Conservation (phyloP, 495 filamentous ascomycete species). For the Aspergillus nidulans region DNA sequence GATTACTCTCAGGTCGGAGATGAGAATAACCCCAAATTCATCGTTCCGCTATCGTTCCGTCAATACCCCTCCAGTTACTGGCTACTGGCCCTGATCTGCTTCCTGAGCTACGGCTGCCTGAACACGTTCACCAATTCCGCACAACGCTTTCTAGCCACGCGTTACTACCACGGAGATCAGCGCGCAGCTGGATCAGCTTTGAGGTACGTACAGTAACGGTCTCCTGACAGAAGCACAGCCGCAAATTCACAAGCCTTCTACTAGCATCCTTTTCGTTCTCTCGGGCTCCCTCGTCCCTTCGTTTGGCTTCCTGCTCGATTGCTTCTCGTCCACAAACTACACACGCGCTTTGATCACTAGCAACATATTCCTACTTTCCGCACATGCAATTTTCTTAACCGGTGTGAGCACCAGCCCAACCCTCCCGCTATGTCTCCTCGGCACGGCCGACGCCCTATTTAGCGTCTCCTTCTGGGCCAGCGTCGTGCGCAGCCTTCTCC, state of each 20-base stretch:
- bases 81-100: background rate
- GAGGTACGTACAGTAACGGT: background rate
- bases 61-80: background rate
- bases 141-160: constrained; percentile 2
- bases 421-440: background rate
- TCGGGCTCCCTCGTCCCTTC: background rate
- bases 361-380: background rate
- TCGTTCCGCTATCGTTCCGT: background rate
- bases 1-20: background rate
- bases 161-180: constrained; percentile 2
- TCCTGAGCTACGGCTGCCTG: background rate
- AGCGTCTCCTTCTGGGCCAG: background rate
- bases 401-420: background rate
- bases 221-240: background rate
- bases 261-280: background rate
- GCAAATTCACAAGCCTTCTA: background rate
- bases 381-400: background rate
- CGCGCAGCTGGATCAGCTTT: background rate
- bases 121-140: constrained; percentile 8
- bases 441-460: background rate
- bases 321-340: background rate
- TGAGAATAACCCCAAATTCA: background rate
- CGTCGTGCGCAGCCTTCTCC: background rate
- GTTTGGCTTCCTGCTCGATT: constrained; percentile 2
- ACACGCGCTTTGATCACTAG: background rate